Evolutionary conservation across 1,284 basidiomycete species (phyloP), one percentile per base, ranked within the genome.

Genomic region (Ceratobasidium sp.): DNA sequence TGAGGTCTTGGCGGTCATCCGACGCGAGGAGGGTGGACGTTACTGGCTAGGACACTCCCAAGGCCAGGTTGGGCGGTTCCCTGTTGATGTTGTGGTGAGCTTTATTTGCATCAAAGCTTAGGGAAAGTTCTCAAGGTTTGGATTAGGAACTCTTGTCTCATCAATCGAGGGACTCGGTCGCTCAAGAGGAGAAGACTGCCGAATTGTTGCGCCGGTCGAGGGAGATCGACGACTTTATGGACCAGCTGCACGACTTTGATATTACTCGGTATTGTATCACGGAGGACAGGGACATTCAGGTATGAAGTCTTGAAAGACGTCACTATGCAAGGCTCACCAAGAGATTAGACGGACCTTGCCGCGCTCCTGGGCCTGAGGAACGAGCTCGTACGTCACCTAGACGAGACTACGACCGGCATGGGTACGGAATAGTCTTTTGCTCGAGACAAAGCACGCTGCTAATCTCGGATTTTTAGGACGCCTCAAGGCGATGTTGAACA

Each of bases 141-240:
- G 35, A 7, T 35, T 65, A 74, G 71, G 71, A 74, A 64, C 4
- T 74, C 10, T 65, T 74, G 33, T 74, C 71, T 10, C 60, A 74
- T 41, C 71, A 74, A 65, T 18, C 71, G 33, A 74, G 60, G 38
- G 33, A 52, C 23, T 50, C 59, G 44, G 48, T 30, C 8, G 71
- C 71, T 41, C 59, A 44, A 41, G 71, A 74, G 35, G 71, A 74
- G 71, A 74, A 74, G 48, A 74, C 71, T 41, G 33, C 71, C 48
- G 71, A 74, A 23, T 16, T 74, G 59, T 41, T 74, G 60, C 71
- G 71, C 59, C 71, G 71, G 8, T 20, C 71, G 7, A 74, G 71
- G 48, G 71, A 74, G 48, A 74, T 74, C 20, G 71, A 74, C 2
- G 60, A 65, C 71, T 74, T 74, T 54, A 74, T 74, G 71, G 71